Conservation (phyloP, 305 asterid species). For the Solanum hybrid region DNA sequence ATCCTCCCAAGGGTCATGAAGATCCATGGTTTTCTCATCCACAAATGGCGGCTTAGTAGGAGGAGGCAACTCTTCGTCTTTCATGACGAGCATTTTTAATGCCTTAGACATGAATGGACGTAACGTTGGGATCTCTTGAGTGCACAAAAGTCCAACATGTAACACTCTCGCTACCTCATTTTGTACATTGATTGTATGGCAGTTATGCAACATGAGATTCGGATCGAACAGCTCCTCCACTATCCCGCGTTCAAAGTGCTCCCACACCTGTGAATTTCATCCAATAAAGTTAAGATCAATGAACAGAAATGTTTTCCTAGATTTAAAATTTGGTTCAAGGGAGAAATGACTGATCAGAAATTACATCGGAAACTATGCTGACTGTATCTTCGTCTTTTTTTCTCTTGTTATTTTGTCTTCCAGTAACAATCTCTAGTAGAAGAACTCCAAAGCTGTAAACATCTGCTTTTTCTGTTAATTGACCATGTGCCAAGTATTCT, state of each 20-base stretch:
- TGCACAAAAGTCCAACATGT: conserved; percentile 67
- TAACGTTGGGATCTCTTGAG: conserved; percentile 48
- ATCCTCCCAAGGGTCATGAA: too few species aligned
- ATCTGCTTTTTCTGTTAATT: conserved; percentile 20
- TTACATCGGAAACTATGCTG: conserved; percentile 53
- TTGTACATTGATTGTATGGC: conserved; percentile 4
- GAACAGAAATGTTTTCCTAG: background rate
- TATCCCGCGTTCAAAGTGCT: background rate
- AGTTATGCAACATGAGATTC: background rate
- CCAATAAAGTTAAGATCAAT: background rate
- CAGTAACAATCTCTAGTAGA: conserved; percentile 22
- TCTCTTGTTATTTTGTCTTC: conserved; percentile 60
- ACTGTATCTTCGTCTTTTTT: conserved; percentile 50
- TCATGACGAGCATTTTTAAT: conserved; percentile 41
- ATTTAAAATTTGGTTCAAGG: background rate
- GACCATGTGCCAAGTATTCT: conserved; percentile 16
- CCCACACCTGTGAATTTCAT: background rate
- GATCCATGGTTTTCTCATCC: conserved; percentile 52
- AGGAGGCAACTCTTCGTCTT: conserved; percentile 41
- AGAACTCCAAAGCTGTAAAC: conserved; percentile 23
- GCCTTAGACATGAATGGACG: conserved; percentile 62
- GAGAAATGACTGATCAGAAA: conserved; percentile 8
- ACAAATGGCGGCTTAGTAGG: conserved; percentile 63
- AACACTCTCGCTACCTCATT: conserved; percentile 38
- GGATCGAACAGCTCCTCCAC: background rate